A percentile compares a stretch with the other conserved stretches of the same genome.
Conservation (phyloP, 2,329 filamentous ascomycete genomes). For the Akanthomyces muscarius region DNA sequence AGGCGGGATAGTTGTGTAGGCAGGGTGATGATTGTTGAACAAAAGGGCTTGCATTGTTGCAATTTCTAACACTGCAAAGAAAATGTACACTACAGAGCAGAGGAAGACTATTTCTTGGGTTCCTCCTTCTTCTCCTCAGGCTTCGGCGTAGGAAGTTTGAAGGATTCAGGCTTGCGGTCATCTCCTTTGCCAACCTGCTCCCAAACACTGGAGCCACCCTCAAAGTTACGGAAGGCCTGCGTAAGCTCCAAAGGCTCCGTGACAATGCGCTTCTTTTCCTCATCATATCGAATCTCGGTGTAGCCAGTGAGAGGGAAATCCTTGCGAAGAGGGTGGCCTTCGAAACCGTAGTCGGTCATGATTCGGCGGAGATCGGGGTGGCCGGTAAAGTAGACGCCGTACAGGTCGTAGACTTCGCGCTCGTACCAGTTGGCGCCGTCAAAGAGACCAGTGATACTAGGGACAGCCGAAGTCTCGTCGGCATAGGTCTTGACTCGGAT, state of each 20-base stretch:
- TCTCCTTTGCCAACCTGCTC: constrained; percentile 64
- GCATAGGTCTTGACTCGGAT: constrained; percentile 99
- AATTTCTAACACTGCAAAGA: constrained; percentile 21
- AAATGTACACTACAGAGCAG: constrained; percentile 30
- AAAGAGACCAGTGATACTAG: constrained; percentile 79
- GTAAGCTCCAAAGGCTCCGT: constrained; percentile 97
- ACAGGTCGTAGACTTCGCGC: constrained; percentile 95
- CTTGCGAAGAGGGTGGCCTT: constrained; percentile 94
- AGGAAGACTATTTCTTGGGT: constrained; percentile 72
- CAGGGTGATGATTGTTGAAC: background rate
- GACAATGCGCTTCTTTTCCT: constrained; percentile 99
- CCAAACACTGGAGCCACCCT: constrained; percentile 74
- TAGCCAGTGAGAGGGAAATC: constrained; percentile 98
- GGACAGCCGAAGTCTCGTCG: constrained; percentile 90
- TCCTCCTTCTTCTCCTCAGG: constrained; percentile 89
- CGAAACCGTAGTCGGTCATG: constrained; percentile 99
- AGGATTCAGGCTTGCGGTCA: constrained; percentile 76
- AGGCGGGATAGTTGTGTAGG: background rate
- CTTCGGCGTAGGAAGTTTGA: constrained; percentile 93
- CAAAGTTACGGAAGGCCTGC: constrained; percentile 97
- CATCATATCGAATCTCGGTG: constrained; percentile 95
- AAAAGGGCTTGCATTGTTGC: background rate
- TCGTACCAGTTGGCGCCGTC: constrained; percentile 99
- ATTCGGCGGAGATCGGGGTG: constrained; percentile 95
- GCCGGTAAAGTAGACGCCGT: constrained; percentile 92